Conservation (phyloP, 176 grass and related monocot species). For the barley (Hordeum vulgare) region DNA sequence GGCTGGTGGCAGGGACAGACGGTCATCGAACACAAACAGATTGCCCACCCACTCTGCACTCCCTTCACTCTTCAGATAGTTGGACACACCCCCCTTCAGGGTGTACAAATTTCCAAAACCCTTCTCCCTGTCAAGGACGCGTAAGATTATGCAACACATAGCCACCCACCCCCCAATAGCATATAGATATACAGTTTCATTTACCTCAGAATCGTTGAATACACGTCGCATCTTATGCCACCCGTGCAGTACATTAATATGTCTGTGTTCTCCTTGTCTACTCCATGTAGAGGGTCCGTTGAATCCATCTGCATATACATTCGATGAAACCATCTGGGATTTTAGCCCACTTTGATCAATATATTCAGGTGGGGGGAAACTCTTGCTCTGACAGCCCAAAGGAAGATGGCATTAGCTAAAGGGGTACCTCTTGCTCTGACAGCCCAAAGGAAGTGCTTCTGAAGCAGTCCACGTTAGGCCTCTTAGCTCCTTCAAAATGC, state of each 20-base stretch:
- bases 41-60: slow-evolving; percentile 70
- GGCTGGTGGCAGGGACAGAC: slow-evolving; percentile 72
- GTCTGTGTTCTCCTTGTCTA: slow-evolving; percentile 73
- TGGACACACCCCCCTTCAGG: slow-evolving; percentile 77
- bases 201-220: slow-evolving; percentile 91
- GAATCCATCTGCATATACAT: slow-evolving; percentile 28
- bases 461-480: slow-evolving; percentile 91
- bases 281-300: slow-evolving; percentile 56
- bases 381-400: too few species aligned
- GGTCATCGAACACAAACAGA: slow-evolving; percentile 81
- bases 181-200: background rate
- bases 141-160: background rate
- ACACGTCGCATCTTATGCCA: slow-evolving; percentile 86
- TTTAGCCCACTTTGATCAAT: too few species aligned
- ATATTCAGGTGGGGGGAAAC: too few species aligned
- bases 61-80: slow-evolving; percentile 84
- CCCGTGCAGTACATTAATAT: slow-evolving; percentile 98
- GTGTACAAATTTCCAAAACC: slow-evolving; percentile 83
- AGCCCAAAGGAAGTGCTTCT: slow-evolving; percentile 94
- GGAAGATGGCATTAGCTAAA: background rate
- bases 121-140: slow-evolving; percentile 39
- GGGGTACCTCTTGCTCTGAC: slow-evolving; percentile 51
- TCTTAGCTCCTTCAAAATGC: slow-evolving; percentile 89
- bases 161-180: background rate
- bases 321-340: too few species aligned